phyloP scores from a whole-genome alignment of 2,329 filamentous ascomycete genomes.

The Trichoderma gracile region DNA sequence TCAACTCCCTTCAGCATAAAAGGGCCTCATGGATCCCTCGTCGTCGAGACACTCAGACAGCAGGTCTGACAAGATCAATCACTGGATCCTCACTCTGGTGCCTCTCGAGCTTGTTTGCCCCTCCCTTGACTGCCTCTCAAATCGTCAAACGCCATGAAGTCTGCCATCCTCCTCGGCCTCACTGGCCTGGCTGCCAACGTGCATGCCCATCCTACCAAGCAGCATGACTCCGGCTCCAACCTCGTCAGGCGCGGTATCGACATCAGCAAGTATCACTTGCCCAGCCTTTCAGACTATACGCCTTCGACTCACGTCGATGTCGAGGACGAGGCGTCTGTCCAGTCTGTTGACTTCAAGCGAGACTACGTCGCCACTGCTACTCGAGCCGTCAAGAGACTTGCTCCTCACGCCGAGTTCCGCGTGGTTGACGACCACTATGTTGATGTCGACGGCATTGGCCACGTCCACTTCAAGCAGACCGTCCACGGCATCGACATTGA shows the following conservation, averaged over 20 bases:
- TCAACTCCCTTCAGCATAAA: background rate
- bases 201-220: constrained; percentile 37
- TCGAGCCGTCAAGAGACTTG: constrained; percentile 44
- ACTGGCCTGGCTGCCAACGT: constrained; percentile 38
- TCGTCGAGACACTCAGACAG: background rate
- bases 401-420: constrained; percentile 48
- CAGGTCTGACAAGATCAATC: background rate
- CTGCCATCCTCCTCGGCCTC: constrained; percentile 39
- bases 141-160: constrained; percentile 36
- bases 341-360: constrained; percentile 28
- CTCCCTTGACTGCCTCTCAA: background rate
- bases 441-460: constrained; percentile 55
- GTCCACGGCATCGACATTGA: constrained; percentile 59
- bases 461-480: constrained; percentile 62
- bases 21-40: background rate
- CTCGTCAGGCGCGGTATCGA: constrained; percentile 38
- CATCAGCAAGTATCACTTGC: constrained; percentile 38
- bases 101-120: background rate
- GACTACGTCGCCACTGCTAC: constrained; percentile 48
- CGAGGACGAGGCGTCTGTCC: constrained; percentile 30
- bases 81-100: background rate
- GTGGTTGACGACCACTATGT: constrained; percentile 55
- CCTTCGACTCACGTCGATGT: constrained; percentile 30
- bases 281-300: constrained; percentile 37
- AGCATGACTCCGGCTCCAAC: constrained; percentile 31